Conservation (phyloP, 2,329 filamentous ascomycete genomes). For the Colletotrichum camelliae region DNA sequence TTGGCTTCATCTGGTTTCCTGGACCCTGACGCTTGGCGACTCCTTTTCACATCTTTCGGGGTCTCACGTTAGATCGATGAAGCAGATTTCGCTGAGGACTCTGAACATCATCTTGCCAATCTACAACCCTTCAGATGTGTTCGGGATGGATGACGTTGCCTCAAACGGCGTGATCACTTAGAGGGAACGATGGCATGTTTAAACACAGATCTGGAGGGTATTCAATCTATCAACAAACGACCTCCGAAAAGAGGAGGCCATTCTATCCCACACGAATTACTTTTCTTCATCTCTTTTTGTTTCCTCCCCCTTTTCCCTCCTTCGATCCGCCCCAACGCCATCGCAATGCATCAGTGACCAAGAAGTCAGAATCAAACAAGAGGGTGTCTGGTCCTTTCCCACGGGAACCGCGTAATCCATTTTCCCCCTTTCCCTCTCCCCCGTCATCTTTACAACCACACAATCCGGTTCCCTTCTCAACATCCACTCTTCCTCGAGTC, state of each 20-base stretch:
- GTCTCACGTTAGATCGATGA: no score
- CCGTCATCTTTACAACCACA: not conserved
- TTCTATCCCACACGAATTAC: not conserved
- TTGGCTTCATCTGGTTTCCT: no score
- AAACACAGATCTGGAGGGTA: not conserved
- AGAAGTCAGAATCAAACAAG: not conserved
- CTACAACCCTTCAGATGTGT: no score
- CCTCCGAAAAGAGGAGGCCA: not conserved
- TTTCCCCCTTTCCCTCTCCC: not conserved
- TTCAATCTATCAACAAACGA: not conserved
- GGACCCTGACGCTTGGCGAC: no score
- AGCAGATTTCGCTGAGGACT: no score
- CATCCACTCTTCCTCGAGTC: not conserved
- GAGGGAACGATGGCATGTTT: not conserved
- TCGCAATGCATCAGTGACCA: conserved; percentile 42
- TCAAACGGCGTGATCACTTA: no score
- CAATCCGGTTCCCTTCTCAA: no score
- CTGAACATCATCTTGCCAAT: no score
- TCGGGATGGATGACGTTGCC: no score
- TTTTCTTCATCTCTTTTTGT: not conserved
- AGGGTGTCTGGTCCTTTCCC: not conserved
- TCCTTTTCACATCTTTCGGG: no score
- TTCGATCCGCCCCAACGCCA: conserved; percentile 35
- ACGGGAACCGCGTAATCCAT: not conserved
- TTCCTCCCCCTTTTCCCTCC: conserved; percentile 8